Evolutionary conservation across 495 filamentous ascomycete species (phyloP), one percentile per base, ranked within the genome.

Genomic region (Podospora pseudopauciseta): DNA sequence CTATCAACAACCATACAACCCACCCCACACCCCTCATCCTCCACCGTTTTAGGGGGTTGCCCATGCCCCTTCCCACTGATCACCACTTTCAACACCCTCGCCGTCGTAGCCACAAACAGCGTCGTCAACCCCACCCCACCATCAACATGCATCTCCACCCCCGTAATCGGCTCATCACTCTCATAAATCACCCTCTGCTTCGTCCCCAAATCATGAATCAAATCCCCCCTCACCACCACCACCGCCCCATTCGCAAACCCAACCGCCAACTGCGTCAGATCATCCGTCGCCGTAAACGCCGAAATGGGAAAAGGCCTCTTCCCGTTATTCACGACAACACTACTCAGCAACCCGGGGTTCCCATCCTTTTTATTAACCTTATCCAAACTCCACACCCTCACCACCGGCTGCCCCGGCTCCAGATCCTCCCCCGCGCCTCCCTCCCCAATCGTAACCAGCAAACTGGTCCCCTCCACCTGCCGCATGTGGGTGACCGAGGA

Each of bases 371-470:
- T 97, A 72, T 97, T 94, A 4, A 89, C 85, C 78, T 93, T 96
- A 76, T 99, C 94, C 69, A 99, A 81, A 30, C 92, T 94, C 95
- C 95, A 99, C 23, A 97, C 94, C 75, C 97, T 98, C 61, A 99
- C 77, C 5, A 93, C 83, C 0, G 95, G 94, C 69, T 97, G 92
- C 72, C 65, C 67, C 20, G 30, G 64, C 34, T 67, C 67, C 18
- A 95, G 79, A 74, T 97, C 93, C 76, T 97, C 95, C 74, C 82
- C 65, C 78, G 67, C 60, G 6, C 20, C 60, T 15, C 23, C 32
- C 49, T 19, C 26, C 61, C 92, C 86, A 54, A 98, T 85, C 0
- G 96, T 97, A 4, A 97, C 88, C 19, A 99, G 84, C 67, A 97
- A 77, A 30, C 91, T 88, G 3, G 94, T 97, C 49, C 91, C 91